Evolutionary conservation across 768 basidiomycete genomes (phyloP).

Genomic region (Suillus cothurnatus): DNA sequence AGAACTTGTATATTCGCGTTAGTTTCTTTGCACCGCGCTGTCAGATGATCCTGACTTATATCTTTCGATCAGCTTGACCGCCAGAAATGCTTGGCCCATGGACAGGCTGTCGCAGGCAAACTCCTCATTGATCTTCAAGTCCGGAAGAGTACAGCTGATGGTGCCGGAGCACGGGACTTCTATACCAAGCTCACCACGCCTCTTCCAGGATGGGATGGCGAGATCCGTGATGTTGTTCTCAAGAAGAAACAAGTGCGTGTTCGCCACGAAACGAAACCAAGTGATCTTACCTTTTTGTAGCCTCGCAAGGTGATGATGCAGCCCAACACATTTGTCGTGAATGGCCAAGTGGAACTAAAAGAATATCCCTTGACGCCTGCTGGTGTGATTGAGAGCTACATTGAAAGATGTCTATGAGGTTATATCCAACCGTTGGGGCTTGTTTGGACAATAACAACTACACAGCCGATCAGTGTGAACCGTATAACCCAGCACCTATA

Average conservation of each 20-base stretch:
- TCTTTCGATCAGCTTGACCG: constrained; percentile 62
- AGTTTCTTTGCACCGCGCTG: constrained; percentile 22
- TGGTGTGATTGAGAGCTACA: constrained; percentile 80
- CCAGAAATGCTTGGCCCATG: constrained; percentile 61
- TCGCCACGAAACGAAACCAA: neutral
- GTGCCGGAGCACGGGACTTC: constrained; percentile 73
- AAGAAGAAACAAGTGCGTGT: constrained; percentile 71
- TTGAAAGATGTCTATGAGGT: constrained; percentile 62
- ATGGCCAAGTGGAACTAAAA: constrained; percentile 71
- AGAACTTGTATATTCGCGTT: constrained; percentile 72
- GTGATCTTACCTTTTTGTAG: constrained; percentile 36
- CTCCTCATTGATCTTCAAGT: constrained; percentile 82
- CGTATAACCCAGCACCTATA: neutral
- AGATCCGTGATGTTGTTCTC: constrained; percentile 76
- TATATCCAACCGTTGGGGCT: too few species aligned
- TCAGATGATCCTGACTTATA: neutral
- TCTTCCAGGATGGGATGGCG: constrained; percentile 67
- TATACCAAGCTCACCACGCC: constrained; percentile 83
- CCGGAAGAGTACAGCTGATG: constrained; percentile 84
- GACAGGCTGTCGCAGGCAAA: constrained; percentile 68
- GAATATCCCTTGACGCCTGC: constrained; percentile 76
- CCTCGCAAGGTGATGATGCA: constrained; percentile 87
- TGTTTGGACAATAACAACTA: neutral
- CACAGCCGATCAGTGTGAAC: neutral
- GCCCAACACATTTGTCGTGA: constrained; percentile 71